Evolutionary conservation across 371 early-diverging fungal genomes (phyloP), one percentile per base, ranked within the genome.

Genomic region (Syncephalis plumigaleata): DNA sequence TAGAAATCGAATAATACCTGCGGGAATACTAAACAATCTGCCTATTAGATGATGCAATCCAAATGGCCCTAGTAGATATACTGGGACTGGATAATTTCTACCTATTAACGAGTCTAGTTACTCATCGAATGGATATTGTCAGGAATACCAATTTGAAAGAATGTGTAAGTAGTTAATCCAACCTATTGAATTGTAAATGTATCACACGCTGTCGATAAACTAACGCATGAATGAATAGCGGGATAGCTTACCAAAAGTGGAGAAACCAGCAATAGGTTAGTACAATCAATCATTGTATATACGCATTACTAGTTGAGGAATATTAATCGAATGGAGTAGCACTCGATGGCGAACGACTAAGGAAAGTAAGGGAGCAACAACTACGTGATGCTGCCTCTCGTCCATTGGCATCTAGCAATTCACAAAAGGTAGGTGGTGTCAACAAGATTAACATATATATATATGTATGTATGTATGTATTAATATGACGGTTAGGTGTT

Each of bases 61-160:
- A 84, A 50, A 66, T 59, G 11, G 56, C 62, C 24, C 60, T 87
- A 17, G 67, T 87, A 3, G 86, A 87, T 52, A 56, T 81, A 0
- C 61, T 87, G n/a, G 88, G 88, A 1, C 82, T 64, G 53, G 79
- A 81, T 24, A 73, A 72, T 20, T 57, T 87, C 38, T 80, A 83
- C 31, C 69, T 84, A 37, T 68, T 84, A 21, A 60, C 70, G 0
- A 61, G 55, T 0, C 53, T 79, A 3, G 56, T 79, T 9, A 51
- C 66, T 2, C 62, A 71, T 52, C 63, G 76, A 13, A 47, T 58
- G 1, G 38, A 38, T 16, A 1, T 53, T 8, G n/a, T 26, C 9
- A 40, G 36, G 7, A 44, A 37, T 5, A 11, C 9, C 1, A 58
- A 54, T 11, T 63, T 73, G 39, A 69, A 71, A 11, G 63, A 63